Percentiles rank a stretch among this genome's conserved stretches.
These are phyloP conservation scores for Gliomastix tumulicola DNA, from an alignment of 2,329 filamentous ascomycete genomes.

Conservation along the genomic window DNA sequence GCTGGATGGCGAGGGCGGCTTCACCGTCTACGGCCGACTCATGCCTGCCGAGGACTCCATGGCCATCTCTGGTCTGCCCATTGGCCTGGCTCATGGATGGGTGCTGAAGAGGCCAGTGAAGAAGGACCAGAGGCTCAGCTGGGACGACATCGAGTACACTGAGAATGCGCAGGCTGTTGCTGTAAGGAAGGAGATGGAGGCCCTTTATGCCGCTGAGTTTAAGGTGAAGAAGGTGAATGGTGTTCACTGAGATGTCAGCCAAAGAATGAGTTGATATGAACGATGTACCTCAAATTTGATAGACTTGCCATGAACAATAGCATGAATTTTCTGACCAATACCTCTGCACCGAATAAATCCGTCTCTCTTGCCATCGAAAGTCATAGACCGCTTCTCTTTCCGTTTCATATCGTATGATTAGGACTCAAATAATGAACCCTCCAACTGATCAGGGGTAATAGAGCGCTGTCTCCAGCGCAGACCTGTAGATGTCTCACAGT, in stretches of 20 bases:
- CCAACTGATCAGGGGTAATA: too few species aligned
- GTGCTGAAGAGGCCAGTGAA: constrained; percentile 29
- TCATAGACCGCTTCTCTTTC: too few species aligned
- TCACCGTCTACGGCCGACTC: constrained; percentile 35
- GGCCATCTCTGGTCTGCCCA: constrained; percentile 30
- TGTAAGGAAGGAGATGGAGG: constrained; percentile 35
- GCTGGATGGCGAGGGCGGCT: constrained; percentile 36
- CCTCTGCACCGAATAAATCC: too few species aligned
- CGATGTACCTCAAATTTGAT: too few species aligned
- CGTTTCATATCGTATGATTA: too few species aligned
- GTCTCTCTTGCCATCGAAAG: too few species aligned
- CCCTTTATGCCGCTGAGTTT: constrained; percentile 20
- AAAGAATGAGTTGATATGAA: too few species aligned
- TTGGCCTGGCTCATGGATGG: constrained; percentile 33
- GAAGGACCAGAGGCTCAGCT: constrained; percentile 32
- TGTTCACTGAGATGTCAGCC: constrained; percentile 7
- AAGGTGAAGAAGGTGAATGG: constrained; percentile 7
- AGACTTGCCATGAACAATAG: too few species aligned
- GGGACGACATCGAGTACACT: constrained; percentile 35
- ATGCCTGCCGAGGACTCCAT: constrained; percentile 30
- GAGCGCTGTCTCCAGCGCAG: too few species aligned
- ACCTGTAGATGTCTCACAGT: too few species aligned
- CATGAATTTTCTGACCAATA: too few species aligned
- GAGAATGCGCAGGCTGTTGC: constrained; percentile 27
- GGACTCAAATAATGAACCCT: too few species aligned